Evolutionary conservation across 116 monocot genomes (phyloP).

Genomic region (Zostera marina): DNA sequence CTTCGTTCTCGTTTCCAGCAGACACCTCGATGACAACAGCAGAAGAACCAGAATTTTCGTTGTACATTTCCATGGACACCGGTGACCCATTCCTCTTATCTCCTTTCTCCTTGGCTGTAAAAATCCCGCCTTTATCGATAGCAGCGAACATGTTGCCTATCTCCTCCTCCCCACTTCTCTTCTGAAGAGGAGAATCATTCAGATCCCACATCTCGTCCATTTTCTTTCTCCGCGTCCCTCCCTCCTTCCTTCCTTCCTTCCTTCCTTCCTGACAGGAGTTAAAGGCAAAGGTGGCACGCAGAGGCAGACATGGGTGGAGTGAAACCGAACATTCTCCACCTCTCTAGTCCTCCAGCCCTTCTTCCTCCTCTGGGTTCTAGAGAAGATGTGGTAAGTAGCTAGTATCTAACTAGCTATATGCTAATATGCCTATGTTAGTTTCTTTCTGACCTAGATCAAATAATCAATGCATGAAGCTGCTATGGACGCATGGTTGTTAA

Average conservation of each 20-base stretch:
- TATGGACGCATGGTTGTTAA: too few species aligned
- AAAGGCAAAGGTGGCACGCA: too few species aligned
- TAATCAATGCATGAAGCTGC: too few species aligned
- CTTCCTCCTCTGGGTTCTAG: too few species aligned
- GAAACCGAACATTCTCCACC: neutral
- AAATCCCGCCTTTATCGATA: neutral
- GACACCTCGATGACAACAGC: constrained; percentile 14
- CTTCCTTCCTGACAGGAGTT: too few species aligned
- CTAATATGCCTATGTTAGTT: too few species aligned
- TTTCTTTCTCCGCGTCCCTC: neutral
- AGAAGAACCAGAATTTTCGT: constrained; percentile 11
- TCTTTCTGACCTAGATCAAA: too few species aligned
- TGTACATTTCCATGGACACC: neutral
- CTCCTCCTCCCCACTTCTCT: constrained; percentile 5
- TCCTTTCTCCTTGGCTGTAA: neutral
- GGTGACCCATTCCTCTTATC: constrained; percentile 5
- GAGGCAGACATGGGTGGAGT: neutral
- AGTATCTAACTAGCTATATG: too few species aligned
- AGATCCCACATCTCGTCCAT: constrained; percentile 19
- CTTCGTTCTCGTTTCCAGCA: constrained; percentile 3
- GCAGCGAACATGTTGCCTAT: neutral
- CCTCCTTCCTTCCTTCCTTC: too few species aligned
- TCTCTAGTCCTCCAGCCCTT: too few species aligned
- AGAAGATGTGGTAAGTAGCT: too few species aligned
- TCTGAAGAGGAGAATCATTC: constrained; percentile 6